A percentile compares a stretch with the other conserved stretches of the same genome.
Conservation (phyloP, 2,329 filamentous ascomycete species). For the Raffaelea albimanens region DNA sequence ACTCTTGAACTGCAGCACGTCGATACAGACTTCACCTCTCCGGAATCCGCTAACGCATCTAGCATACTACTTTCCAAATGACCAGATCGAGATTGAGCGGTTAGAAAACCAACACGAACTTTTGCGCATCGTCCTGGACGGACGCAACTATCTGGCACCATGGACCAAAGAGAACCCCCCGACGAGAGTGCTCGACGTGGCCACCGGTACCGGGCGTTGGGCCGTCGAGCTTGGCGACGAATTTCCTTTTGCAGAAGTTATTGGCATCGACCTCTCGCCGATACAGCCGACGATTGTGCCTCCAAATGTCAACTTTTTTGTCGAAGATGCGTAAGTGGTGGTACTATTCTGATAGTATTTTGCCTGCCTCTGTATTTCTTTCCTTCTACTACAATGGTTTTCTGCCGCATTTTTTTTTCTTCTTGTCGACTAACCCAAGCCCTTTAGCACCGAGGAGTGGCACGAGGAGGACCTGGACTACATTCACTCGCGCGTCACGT, state of each 20-base stretch:
- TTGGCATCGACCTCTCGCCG: slow-evolving; percentile 58
- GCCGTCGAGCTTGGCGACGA: slow-evolving; percentile 57
- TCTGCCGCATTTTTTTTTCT: not conserved
- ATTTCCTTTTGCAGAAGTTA: slow-evolving; percentile 49
- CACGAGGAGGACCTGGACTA: slow-evolving; percentile 44
- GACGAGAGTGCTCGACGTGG: slow-evolving; percentile 24
- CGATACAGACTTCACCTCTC: no score
- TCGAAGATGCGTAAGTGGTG: slow-evolving; percentile 49
- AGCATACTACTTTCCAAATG: slow-evolving; percentile 27
- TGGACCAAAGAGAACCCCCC: slow-evolving; percentile 18
- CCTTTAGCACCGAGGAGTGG: slow-evolving; percentile 34
- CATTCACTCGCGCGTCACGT: slow-evolving; percentile 40
- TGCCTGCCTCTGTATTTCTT: not conserved
- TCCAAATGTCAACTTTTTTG: slow-evolving; percentile 63
- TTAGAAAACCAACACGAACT: slow-evolving; percentile 21
- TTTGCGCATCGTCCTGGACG: slow-evolving; percentile 21
- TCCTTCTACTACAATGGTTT: not conserved
- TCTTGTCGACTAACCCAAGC: no score
- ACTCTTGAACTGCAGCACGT: no score
- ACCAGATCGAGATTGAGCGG: slow-evolving; percentile 21
- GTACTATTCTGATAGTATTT: no score
- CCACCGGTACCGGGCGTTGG: slow-evolving; percentile 52
- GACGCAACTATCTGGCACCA: slow-evolving; percentile 20
- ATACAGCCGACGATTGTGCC: slow-evolving; percentile 59
- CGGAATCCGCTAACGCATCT: not conserved